These are phyloP conservation scores for Withania somnifera DNA, from an alignment of 305 asterid genomes.

Conservation along the genomic window DNA sequence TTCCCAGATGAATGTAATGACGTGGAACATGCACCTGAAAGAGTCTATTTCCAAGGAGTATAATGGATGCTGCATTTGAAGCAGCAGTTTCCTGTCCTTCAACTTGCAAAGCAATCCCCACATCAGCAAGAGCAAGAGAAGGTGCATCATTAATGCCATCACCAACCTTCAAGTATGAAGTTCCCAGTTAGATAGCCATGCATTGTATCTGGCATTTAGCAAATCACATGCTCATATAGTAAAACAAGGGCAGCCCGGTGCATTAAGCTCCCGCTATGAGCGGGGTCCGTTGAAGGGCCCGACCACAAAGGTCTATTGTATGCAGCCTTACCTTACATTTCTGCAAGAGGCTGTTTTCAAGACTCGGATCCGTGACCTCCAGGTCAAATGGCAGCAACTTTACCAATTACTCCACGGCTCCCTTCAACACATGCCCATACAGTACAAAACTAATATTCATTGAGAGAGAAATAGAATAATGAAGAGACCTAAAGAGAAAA, in stretches of 20 bases:
- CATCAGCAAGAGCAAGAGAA: conserved; percentile 95
- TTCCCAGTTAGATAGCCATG: not conserved
- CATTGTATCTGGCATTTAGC: not conserved
- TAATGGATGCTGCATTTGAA: conserved; percentile 90
- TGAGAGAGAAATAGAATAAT: not conserved
- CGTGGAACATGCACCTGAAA: conserved; percentile 52
- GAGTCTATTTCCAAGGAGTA: conserved; percentile 83
- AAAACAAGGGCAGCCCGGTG: too few relatives aligned
- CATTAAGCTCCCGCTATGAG: too few relatives aligned
- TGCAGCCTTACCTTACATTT: too few relatives aligned
- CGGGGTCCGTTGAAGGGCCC: too few relatives aligned
- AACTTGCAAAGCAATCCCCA: conserved; percentile 88
- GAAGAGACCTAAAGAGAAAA: not conserved
- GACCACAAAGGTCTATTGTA: too few relatives aligned
- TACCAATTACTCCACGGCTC: too few relatives aligned
- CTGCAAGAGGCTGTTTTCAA: too few relatives aligned
- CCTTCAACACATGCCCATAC: not conserved
- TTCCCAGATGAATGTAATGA: not conserved
- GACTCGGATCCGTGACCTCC: too few relatives aligned
- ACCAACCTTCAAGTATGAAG: conserved; percentile 54
- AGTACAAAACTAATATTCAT: not conserved
- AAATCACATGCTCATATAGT: not conserved
- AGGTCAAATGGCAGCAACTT: too few relatives aligned
- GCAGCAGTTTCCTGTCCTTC: conserved; percentile 99
- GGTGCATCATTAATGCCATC: conserved; percentile 99